phyloP scores from a whole-genome alignment of 805 yeast genomes.

The Candida sphagnicola region DNA sequence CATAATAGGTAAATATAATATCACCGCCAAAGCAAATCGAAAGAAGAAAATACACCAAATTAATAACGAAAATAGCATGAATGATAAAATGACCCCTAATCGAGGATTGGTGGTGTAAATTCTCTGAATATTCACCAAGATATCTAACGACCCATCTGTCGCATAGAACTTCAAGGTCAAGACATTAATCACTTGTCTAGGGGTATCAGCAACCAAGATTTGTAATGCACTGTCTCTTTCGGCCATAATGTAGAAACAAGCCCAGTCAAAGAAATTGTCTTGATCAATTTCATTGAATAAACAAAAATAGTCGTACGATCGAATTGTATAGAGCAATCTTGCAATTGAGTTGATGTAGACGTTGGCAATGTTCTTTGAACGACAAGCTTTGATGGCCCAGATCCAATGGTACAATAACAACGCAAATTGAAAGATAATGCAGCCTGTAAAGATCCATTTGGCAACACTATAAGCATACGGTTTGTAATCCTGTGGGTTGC shows the following conservation, averaged over 20 bases:
- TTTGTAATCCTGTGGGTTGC: constrained; percentile 23
- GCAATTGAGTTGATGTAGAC: constrained; percentile 69
- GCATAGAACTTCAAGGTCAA: constrained; percentile 57
- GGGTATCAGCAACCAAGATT: constrained; percentile 74
- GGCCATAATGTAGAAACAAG: constrained; percentile 61
- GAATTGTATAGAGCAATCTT: constrained; percentile 51
- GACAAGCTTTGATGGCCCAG: constrained; percentile 54
- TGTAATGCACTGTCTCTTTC: constrained; percentile 60
- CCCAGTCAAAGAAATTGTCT: constrained; percentile 60
- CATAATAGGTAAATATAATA: constrained; percentile 46
- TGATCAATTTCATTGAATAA: constrained; percentile 64
- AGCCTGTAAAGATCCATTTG: constrained; percentile 73
- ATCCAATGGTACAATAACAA: constrained; percentile 54
- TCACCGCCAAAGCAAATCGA: constrained; percentile 50
- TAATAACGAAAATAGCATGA: constrained; percentile 71
- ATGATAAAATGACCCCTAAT: constrained; percentile 68
- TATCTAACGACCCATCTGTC: constrained; percentile 44
- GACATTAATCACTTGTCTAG: constrained; percentile 82
- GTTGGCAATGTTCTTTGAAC: constrained; percentile 61
- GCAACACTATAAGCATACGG: constrained; percentile 49
- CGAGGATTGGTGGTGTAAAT: constrained; percentile 59
- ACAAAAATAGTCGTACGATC: constrained; percentile 63
- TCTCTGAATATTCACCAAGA: constrained; percentile 43
- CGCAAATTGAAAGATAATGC: constrained; percentile 68
- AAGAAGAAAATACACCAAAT: constrained; percentile 70